Conservation (phyloP, 257 asterid genomes). For the Euphrasia confusa region DNA sequence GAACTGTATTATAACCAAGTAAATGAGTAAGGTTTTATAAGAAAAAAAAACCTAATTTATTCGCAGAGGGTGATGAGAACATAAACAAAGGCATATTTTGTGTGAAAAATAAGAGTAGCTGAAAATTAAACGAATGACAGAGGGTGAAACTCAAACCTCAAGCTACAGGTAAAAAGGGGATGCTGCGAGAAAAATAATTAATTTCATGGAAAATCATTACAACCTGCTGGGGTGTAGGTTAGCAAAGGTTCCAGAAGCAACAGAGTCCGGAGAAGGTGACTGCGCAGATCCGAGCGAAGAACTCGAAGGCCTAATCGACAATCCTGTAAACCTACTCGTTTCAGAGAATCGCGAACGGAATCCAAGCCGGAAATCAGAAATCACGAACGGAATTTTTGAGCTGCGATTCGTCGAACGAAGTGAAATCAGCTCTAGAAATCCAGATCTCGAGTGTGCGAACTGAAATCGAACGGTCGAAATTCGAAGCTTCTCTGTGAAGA, state of each 20-base stretch:
- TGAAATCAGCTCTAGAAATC: conserved; percentile 15
- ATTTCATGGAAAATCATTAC: neutral
- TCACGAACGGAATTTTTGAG: neutral
- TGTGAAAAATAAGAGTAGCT: no score
- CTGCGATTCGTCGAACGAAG: conserved; percentile 14
- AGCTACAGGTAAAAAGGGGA: no score
- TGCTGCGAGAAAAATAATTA: neutral
- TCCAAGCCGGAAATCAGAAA: conserved; percentile 16
- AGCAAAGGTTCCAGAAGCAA: conserved; percentile 67
- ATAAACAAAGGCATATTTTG: no score
- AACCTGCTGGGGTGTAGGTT: conserved; percentile 91
- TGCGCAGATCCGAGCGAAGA: conserved; percentile 42
- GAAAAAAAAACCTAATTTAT: no score
- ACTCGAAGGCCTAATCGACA: conserved; percentile 60
- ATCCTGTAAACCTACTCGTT: conserved; percentile 63
- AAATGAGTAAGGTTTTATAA: no score
- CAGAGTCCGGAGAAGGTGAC: conserved; percentile 51
- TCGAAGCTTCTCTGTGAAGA: conserved; percentile 5
- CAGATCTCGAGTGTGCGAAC: conserved; percentile 16
- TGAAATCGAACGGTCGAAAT: conserved; percentile 14
- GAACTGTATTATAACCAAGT: no score
- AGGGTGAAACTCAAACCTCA: no score
- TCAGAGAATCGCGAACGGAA: conserved; percentile 29
- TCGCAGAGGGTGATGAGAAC: no score
- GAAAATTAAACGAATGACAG: no score